Evolutionary conservation across 2,329 filamentous ascomycete species (phyloP).

Genomic region (Aspergillus persii): DNA sequence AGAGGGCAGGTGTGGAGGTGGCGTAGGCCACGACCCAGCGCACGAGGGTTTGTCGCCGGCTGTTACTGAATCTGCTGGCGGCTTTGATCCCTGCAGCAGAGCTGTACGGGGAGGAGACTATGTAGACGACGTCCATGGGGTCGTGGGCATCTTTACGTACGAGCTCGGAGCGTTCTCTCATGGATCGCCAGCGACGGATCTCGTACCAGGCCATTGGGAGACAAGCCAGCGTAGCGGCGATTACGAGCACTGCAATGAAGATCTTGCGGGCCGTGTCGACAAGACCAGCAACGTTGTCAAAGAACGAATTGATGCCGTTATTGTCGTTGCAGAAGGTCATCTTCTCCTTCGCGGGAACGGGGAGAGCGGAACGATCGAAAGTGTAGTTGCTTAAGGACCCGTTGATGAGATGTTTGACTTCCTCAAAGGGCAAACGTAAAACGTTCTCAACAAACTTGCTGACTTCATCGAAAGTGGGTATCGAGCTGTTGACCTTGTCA

Average conservation of each 20-base stretch:
- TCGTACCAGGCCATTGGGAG: conserved; percentile 79
- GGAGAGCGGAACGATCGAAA: conserved; percentile 76
- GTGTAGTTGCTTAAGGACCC: conserved; percentile 68
- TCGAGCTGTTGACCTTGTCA: conserved; percentile 68
- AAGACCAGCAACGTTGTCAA: conserved; percentile 66
- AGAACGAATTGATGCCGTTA: conserved; percentile 78
- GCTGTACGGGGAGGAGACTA: conserved; percentile 77
- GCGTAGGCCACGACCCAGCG: conserved; percentile 85
- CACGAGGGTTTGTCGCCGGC: conserved; percentile 66
- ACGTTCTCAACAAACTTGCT: conserved; percentile 75
- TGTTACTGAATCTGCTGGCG: conserved; percentile 61
- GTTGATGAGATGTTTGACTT: conserved; percentile 72
- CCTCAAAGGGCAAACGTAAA: conserved; percentile 75
- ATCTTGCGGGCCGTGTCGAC: conserved; percentile 68
- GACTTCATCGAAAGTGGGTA: conserved; percentile 80
- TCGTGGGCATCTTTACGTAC: conserved; percentile 68
- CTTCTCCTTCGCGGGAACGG: conserved; percentile 76
- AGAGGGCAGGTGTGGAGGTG: conserved; percentile 81
- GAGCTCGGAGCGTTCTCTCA: conserved; percentile 67
- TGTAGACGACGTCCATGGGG: conserved; percentile 83
- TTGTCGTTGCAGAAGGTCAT: conserved; percentile 88
- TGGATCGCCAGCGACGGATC: conserved; percentile 70
- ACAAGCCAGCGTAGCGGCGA: conserved; percentile 70
- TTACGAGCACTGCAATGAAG: conserved; percentile 71
- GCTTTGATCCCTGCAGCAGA: conserved; percentile 69